Evolutionary conservation across 768 basidiomycete genomes (phyloP).

Genomic region (Rhodotorula paludigena): DNA sequence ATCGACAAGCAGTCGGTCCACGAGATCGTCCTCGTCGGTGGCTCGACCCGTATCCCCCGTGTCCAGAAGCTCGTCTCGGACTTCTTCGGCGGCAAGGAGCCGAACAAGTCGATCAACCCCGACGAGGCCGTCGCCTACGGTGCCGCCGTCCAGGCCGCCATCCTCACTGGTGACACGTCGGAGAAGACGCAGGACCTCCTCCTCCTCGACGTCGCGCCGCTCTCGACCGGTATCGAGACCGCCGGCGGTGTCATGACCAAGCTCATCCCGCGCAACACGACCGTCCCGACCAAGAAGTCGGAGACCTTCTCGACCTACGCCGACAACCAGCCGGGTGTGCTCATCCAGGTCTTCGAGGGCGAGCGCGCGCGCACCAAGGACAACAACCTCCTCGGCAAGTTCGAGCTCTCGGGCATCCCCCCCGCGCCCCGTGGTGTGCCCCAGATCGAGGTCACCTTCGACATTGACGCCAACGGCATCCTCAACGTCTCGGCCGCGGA

Average conservation of each 20-base stretch:
- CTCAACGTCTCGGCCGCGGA: constrained; percentile 85
- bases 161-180: constrained; percentile 93
- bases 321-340: constrained; percentile 96
- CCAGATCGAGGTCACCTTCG: constrained; percentile 95
- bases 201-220: constrained; percentile 85
- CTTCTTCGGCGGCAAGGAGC: constrained; percentile 91
- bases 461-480: constrained; percentile 91
- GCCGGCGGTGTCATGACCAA: constrained; percentile 99
- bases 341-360: constrained; percentile 91
- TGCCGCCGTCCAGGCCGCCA: constrained; percentile 97
- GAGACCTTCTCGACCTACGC: constrained; percentile 89
- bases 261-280: constrained; percentile 84
- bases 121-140: constrained; percentile 98
- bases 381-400: constrained; percentile 97
- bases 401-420: constrained; percentile 92
- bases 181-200: constrained; percentile 96
- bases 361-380: constrained; percentile 98
- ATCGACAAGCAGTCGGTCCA: constrained; percentile 93
- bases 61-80: constrained; percentile 96
- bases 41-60: constrained; percentile 96
- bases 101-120: constrained; percentile 98
- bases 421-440: constrained; percentile 97
- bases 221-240: constrained; percentile 93
- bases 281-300: constrained; percentile 96
- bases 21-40: constrained; percentile 96